These are phyloP conservation scores for Haplosporangium sp. DNA, from an alignment of 371 early-diverging fungal genomes.

Conservation along the genomic window DNA sequence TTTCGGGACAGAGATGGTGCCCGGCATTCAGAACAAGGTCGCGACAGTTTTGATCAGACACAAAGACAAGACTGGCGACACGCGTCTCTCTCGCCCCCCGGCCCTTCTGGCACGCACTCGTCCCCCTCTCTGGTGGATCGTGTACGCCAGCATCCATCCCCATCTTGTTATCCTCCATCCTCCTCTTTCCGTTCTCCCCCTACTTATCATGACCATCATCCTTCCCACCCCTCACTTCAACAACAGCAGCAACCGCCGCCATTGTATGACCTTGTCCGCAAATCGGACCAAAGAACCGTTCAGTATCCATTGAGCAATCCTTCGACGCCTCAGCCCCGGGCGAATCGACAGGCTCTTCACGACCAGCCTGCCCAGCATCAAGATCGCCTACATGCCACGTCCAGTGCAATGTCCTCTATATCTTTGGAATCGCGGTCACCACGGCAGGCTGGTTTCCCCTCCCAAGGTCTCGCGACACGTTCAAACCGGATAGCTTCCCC, in stretches of 20 bases:
- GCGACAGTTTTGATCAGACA: neutral
- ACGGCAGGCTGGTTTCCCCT: slow-evolving; percentile 6
- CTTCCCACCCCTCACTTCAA: slow-evolving; percentile 46
- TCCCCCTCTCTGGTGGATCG: neutral
- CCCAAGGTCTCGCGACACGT: slow-evolving; percentile 15
- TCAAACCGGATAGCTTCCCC: slow-evolving; percentile 17
- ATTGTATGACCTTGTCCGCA: slow-evolving; percentile 49
- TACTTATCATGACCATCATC: slow-evolving; percentile 17
- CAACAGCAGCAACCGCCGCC: slow-evolving; percentile 47
- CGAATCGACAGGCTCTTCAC: slow-evolving; percentile 24
- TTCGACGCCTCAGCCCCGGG: slow-evolving; percentile 13
- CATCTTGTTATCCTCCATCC: neutral
- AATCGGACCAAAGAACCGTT: slow-evolving; percentile 48
- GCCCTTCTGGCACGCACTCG: neutral
- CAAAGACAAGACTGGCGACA: slow-evolving; percentile 15
- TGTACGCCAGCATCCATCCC: neutral
- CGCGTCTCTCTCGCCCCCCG: slow-evolving; percentile 17
- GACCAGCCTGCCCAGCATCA: slow-evolving; percentile 14
- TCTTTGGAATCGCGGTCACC: slow-evolving; percentile 1
- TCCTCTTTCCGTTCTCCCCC: slow-evolving; percentile 20
- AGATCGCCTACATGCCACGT: neutral
- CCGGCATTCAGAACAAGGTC: slow-evolving; percentile 3
- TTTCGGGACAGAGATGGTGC: neutral
- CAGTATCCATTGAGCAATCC: slow-evolving; percentile 27
- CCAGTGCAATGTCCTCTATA: slow-evolving; percentile 1